phyloP scores from a whole-genome alignment of 2,329 filamentous ascomycete species.

The Hypoxylon sp. region DNA sequence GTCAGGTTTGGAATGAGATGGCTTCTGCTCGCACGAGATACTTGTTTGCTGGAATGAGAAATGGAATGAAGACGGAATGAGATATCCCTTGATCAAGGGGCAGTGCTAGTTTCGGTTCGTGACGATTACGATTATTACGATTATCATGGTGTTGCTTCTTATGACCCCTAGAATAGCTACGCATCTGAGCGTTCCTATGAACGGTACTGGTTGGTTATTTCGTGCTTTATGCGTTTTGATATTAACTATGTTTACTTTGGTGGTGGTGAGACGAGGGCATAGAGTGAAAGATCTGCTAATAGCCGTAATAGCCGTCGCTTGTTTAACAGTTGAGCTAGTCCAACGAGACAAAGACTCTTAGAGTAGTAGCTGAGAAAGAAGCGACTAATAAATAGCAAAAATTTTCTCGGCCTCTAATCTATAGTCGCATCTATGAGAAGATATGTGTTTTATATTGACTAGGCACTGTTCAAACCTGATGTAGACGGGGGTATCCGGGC shows the following conservation, averaged over 20 bases:
- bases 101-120: conserved; percentile 12
- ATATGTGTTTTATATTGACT: not conserved
- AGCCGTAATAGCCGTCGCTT: not conserved
- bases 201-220: not conserved
- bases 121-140: conserved; percentile 41
- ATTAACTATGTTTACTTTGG: not conserved
- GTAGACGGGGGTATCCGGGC: not conserved
- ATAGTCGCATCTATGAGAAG: not conserved
- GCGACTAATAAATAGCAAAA: not conserved
- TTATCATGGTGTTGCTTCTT: conserved; percentile 7
- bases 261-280: not conserved
- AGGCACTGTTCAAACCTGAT: not conserved
- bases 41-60: conserved; percentile 7
- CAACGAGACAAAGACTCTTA: not conserved
- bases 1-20: conserved; percentile 5
- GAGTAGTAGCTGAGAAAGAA: not conserved
- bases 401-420: not conserved
- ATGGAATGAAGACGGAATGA: conserved; percentile 15
- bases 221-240: not conserved
- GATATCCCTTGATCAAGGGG: conserved; percentile 3
- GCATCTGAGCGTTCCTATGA: not conserved
- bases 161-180: not conserved
- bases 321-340: not conserved
- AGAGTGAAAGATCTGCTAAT: not conserved
- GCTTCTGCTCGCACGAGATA: not conserved